Evolutionary conservation across 83 land plant genomes (phyloP), one percentile per base, ranked within the genome.

Genomic region (Isoetes engelmannii): DNA sequence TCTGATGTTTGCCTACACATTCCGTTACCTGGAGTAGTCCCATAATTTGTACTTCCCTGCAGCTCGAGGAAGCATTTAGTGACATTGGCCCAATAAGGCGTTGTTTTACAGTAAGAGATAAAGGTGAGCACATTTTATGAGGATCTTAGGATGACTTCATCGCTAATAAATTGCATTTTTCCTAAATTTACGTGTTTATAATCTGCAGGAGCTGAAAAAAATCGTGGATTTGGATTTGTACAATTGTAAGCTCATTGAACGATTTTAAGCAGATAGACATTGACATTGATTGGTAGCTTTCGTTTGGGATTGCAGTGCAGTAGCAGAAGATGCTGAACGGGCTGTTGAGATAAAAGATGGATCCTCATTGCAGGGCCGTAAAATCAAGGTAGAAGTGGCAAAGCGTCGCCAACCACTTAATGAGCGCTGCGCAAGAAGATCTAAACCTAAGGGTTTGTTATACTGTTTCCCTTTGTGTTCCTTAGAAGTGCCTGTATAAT

Each of bases 61-160:
- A 87, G 92, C 78, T 89, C 9, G 90, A 86, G 63, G 87, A 82
- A 43, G 54, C 81, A n/a, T 89, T 89, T 62, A 82, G 87, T 37
- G 87, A 89, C 20, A 81, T 89, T n/a, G 92, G 92, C 5, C 90
- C 92, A 5, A 67, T 89, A 19, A 45, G 92, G 55, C 76, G 90
- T 6, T 83, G 87, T 77, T 89, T 89, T 53, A 76, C 83, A 69
- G 90, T 86, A 47, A 86, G 79, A 8, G 47, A 76, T 4, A 89
- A 86, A 68, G 92, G 92, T 89, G 62, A 63, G 68, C 10, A 47
- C 12, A 15, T 12, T 45, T 6, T 44, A 0, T 2, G 6, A 12
- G n/a, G 43, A 12, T 15, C 9, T 5, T n/a, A 18, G 7, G 21
- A 10, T 63, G 28, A 21, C 44, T 63, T 19, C 45, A 55, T 4